phyloP scores from a whole-genome alignment of 345 rosid genomes.

The Dimocarpus longan region DNA sequence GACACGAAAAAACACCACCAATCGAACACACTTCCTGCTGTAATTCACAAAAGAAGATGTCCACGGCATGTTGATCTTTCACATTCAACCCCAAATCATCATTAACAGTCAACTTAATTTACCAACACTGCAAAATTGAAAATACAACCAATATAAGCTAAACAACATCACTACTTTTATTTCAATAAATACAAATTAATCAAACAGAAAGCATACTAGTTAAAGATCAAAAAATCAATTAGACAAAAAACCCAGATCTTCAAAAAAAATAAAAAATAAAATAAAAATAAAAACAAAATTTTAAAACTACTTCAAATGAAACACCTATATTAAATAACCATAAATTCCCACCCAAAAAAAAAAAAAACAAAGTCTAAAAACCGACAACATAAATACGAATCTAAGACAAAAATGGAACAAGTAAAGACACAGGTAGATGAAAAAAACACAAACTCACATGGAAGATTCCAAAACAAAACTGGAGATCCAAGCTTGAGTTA shows the following conservation, averaged over 20 bases:
- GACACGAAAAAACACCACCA: constrained; percentile 76
- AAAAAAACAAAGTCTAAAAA: not conserved
- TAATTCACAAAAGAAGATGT: constrained; percentile 62
- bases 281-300: not conserved
- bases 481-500: constrained; percentile 19
- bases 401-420: not conserved
- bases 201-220: not conserved
- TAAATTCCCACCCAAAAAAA: constrained; percentile 8
- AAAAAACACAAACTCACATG: not conserved
- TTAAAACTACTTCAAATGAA: not conserved
- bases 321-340: constrained; percentile 16
- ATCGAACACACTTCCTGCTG: constrained; percentile 61
- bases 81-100: constrained; percentile 24
- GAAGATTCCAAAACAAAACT: constrained; percentile 3
- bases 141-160: constrained; percentile 13
- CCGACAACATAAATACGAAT: not conserved
- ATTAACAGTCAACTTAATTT: not conserved
- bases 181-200: not conserved
- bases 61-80: constrained; percentile 75
- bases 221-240: not conserved
- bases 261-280: not conserved
- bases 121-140: constrained; percentile 36
- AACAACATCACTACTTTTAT: not conserved
- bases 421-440: not conserved
- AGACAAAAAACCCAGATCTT: not conserved